phyloP scores from a whole-genome alignment of 2,329 filamentous ascomycete species.

The Pyrenochaeta sp. region DNA sequence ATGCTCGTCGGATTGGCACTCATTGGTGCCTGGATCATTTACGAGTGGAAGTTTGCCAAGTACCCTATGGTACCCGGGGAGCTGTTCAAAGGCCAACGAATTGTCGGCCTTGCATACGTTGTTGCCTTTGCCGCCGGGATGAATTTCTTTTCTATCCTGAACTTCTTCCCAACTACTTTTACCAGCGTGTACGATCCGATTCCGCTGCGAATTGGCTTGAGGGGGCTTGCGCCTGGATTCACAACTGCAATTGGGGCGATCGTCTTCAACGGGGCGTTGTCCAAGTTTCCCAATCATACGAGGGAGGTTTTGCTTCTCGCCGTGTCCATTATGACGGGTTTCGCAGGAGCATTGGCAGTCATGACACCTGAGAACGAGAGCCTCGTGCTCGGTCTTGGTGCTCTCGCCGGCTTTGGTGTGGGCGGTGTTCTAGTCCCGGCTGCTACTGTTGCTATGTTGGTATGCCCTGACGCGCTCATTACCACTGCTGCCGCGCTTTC shows the following conservation, averaged over 20 bases:
- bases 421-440: constrained; percentile 49
- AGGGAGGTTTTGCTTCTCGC: constrained; percentile 42
- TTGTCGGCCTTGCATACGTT: constrained; percentile 41
- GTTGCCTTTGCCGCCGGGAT: constrained; percentile 49
- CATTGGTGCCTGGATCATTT: constrained; percentile 46
- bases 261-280: constrained; percentile 39
- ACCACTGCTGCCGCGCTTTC: constrained; percentile 53
- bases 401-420: constrained; percentile 49
- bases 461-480: constrained; percentile 44
- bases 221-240: constrained; percentile 36
- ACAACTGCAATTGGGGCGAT: constrained; percentile 41
- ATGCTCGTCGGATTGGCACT: constrained; percentile 48
- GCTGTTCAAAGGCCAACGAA: constrained; percentile 44
- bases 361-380: constrained; percentile 44
- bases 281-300: constrained; percentile 31
- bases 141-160: constrained; percentile 43
- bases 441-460: constrained; percentile 45
- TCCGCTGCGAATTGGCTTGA: constrained; percentile 43
- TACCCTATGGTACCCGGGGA: constrained; percentile 52
- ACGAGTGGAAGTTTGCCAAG: constrained; percentile 50
- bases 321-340: constrained; percentile 42
- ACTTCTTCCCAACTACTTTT: constrained; percentile 45
- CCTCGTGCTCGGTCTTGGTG: constrained; percentile 38
- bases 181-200: constrained; percentile 39
- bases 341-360: constrained; percentile 41